Conservation (phyloP, 768 basidiomycete species). For the Suillus alpinus region DNA sequence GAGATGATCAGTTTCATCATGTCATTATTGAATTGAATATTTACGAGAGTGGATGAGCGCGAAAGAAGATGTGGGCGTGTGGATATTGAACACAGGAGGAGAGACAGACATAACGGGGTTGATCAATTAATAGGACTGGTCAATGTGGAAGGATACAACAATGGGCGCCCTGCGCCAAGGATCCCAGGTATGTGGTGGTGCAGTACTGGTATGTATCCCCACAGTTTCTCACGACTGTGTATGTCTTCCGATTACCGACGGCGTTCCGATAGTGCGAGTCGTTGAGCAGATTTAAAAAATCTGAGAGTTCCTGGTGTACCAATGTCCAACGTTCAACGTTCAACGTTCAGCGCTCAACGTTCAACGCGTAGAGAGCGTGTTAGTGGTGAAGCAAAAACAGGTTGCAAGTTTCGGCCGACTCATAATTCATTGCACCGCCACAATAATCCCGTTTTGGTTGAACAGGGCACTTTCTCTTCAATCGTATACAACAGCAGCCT, state of each 20-base stretch:
- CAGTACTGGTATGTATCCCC: neutral
- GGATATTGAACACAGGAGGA: conserved; percentile 62
- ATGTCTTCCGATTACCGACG: neutral
- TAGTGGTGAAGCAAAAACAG: neutral
- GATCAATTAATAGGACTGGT: neutral
- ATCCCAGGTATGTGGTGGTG: neutral
- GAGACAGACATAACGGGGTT: conserved; percentile 25
- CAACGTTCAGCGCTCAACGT: too few relatives aligned
- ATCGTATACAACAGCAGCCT: neutral
- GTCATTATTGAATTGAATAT: conserved; percentile 23
- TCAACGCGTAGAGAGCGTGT: neutral
- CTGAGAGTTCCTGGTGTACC: neutral
- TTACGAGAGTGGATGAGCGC: conserved; percentile 72
- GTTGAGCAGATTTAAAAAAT: neutral
- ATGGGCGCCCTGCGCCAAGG: neutral
- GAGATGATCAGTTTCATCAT: conserved; percentile 9
- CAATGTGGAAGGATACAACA: neutral
- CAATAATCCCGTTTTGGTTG: neutral
- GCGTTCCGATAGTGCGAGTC: neutral
- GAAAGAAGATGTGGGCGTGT: conserved; percentile 74
- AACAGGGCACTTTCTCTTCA: neutral
- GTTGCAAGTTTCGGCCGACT: neutral
- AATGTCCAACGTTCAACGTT: too few relatives aligned
- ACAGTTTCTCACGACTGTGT: neutral
- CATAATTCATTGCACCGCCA: neutral